Evolutionary conservation across 768 basidiomycete species (phyloP), one percentile per base, ranked within the genome.

Genomic region (Amanita polypyramis): DNA sequence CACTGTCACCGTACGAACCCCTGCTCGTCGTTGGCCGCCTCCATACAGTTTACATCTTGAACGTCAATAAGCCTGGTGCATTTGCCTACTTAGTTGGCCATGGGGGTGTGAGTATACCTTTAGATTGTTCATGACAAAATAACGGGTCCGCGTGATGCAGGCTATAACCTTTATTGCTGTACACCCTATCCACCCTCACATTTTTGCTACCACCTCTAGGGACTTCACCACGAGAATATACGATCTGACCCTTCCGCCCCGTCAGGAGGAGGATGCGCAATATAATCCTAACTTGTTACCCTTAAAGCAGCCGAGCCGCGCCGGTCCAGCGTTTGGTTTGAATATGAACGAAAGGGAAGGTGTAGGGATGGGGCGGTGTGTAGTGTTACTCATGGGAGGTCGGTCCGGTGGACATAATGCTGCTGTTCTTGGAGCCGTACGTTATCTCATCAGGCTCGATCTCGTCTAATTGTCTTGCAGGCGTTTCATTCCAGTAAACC

Each of bases 211-310:
- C 1, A 85, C 85, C 11, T 86, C 86, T 0, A 67, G 79, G 36
- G 86, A 90, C 59, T 76, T 76, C 55, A 76, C 84, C 0, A 71
- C 79, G 4, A 70, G 87, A 23, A 73, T 90, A 41, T 88, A 87
- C 49, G 77, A 87, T 56, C 68, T 88, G 3, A 65, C 65, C 14
- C 59, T 65, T 2, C 51, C 60, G 40, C 58, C 60, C 11, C 60
- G 63, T 32, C 50, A 65, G 25, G 23, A 33, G n/a, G 39, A 33
- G 5, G 39, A 40, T 8, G 44, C 27, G 20, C 66, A 69, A 1
- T 63, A 66, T 33, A 83, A 88, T 55, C 77, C 77, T 5, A 69
- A 59, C 53, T 85, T 81, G 83, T 73, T 74, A 2, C 69, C 81
- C 4, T 17, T n/a, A 21, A 65, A 64, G 27, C 65, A 55, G 9